Conservation (phyloP, 2,329 filamentous ascomycete genomes). For the Aspergillus piperis region DNA sequence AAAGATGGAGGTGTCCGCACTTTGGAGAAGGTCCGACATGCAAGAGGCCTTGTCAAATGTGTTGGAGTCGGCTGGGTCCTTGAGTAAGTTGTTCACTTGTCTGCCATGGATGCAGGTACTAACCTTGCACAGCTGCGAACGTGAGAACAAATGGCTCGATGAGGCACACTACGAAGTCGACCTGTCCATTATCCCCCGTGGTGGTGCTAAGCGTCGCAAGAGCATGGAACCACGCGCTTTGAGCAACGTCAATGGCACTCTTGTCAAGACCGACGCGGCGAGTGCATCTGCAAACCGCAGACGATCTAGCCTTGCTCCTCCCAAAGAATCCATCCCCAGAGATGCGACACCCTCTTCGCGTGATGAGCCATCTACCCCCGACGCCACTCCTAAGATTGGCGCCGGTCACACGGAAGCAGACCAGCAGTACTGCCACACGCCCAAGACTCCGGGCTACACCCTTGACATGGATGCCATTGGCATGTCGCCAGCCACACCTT, state of each 20-base stretch:
- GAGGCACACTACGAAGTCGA: slow-evolving; percentile 71
- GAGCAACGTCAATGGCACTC: slow-evolving; percentile 67
- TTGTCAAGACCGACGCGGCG: slow-evolving; percentile 47
- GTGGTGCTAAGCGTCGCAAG: slow-evolving; percentile 71
- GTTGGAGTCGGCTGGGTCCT: slow-evolving; percentile 87
- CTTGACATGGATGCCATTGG: slow-evolving; percentile 42
- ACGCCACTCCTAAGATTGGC: slow-evolving; percentile 12
- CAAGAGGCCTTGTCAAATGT: slow-evolving; percentile 74
- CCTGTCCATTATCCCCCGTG: slow-evolving; percentile 66
- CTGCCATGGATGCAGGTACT: slow-evolving; percentile 6
- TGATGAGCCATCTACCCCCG: slow-evolving; percentile 17
- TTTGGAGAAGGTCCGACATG: slow-evolving; percentile 75
- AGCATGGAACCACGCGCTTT: slow-evolving; percentile 77
- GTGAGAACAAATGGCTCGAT: slow-evolving; percentile 74
- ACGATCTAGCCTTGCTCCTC: slow-evolving; percentile 32
- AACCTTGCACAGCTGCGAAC: slow-evolving; percentile 62
- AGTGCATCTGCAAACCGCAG: slow-evolving; percentile 30
- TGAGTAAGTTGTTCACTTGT: slow-evolving; percentile 62
- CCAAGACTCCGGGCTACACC: slow-evolving; percentile 38
- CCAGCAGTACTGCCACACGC: slow-evolving; percentile 27
- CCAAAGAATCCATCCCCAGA: slow-evolving; percentile 37
- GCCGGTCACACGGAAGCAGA: slow-evolving; percentile 23
- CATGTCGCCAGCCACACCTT: slow-evolving; percentile 50
- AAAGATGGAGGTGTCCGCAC: slow-evolving; percentile 83
- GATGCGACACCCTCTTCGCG: slow-evolving; percentile 34